Base-by-base conservation (phyloP, 1,139 yeast species). In the Hanseniaspora gamundiae region DNA sequence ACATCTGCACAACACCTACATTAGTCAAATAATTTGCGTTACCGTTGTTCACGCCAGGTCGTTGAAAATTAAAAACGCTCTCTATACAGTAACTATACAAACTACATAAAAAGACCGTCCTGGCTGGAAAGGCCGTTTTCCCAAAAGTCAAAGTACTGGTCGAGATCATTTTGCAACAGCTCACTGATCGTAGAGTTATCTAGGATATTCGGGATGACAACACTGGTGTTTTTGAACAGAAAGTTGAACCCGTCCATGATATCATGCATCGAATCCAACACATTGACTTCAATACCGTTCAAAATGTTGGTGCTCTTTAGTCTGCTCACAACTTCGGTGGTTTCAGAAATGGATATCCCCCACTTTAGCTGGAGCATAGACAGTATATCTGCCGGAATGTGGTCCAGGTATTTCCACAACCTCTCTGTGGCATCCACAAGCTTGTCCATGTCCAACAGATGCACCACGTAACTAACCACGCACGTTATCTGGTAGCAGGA, bases 131-230 rank as follows among this genome's bases (percentile, higher is more conserved):
- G 35, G 9, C 14, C 17, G 36, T 19, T 19, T 4, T 36, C 39
- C 39, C 39, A 36, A 22, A 36, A 36, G 19, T 20, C 17, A 22
- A 36, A 36, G n/a, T 36, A 36, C 13, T 36, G 26, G 19, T 36
- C 39, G 11, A 36, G 20, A 11, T 36, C 39, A 19, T 24, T 24
- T 7, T 20, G 9, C 17, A 21, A 22, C 4, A 36, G 14, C 13
- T 36, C 19, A 17, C 17, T 14, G 14, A 36, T 14, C 3, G 20
- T 16, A 17, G 14, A 19, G 17, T 36, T 14, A 16, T 36, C 39
- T 13, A 9, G 11, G 14, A 36, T 22, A 8, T 20, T 21, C 11
- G 39, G 29, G 6, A 24, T 36, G 7, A 29, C 10, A 3, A 22
- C 5, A 24, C n/a, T 36, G 39, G 11, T 22, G 3, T 22, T 36